These are phyloP conservation scores for Fusarium nygamai DNA, from an alignment of 2,329 filamentous ascomycete genomes.

Conservation along the genomic window DNA sequence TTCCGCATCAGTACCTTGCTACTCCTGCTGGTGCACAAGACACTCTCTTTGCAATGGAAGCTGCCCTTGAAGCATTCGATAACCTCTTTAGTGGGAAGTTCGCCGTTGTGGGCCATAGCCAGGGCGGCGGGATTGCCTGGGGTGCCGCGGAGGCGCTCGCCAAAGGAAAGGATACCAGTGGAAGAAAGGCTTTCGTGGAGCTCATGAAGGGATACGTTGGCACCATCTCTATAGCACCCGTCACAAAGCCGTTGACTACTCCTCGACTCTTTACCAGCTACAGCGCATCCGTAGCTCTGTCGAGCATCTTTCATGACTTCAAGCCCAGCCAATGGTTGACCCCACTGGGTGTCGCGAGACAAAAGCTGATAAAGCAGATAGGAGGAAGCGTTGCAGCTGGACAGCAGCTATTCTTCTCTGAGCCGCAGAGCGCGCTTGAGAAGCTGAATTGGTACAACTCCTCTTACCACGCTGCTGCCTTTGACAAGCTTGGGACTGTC, in stretches of 20 bases:
- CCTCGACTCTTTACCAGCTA: neutral
- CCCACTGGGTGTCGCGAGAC: constrained; percentile 9
- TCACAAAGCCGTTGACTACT: neutral
- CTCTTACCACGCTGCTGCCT: constrained; percentile 5
- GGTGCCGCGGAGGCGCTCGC: constrained; percentile 38
- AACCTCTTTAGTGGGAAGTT: constrained; percentile 48
- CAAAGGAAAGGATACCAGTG: constrained; percentile 9
- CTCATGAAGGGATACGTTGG: constrained; percentile 13
- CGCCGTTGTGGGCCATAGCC: constrained; percentile 57
- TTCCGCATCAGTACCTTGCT: constrained; percentile 54
- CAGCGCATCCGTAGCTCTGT: neutral
- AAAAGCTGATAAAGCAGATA: constrained; percentile 1
- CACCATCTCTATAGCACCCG: constrained; percentile 19
- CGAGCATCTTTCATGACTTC: constrained; percentile 22
- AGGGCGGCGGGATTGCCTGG: constrained; percentile 59
- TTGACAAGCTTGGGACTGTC: neutral
- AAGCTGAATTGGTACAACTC: neutral
- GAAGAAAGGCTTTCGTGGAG: neutral
- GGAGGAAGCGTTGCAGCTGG: neutral
- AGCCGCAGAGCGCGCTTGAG: rapidly evolving
- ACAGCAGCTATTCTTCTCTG: constrained; percentile 1
- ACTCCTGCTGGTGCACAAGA: constrained; percentile 53
- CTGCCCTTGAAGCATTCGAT: constrained; percentile 53
- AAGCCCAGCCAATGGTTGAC: constrained; percentile 25
- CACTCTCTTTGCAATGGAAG: constrained; percentile 53